Conservation (phyloP, 768 basidiomycete species). For the Postia placenta region DNA sequence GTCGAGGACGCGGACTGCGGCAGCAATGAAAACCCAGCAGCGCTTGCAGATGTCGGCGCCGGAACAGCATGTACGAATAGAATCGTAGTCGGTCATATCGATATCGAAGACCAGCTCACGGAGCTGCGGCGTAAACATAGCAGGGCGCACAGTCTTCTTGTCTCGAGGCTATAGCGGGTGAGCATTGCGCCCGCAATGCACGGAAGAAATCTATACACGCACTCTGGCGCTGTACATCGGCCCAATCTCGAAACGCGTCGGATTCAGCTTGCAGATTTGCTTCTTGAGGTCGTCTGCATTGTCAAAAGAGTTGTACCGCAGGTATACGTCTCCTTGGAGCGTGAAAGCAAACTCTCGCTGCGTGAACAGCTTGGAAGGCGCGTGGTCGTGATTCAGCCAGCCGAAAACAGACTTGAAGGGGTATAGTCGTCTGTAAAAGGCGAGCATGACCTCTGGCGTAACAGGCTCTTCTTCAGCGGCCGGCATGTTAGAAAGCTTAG, state of each 20-base stretch:
- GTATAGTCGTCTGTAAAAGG: slow-evolving; percentile 87
- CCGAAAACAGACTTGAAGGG: slow-evolving; percentile 91
- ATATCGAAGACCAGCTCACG: slow-evolving; percentile 99
- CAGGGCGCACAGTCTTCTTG: slow-evolving; percentile 73
- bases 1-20: slow-evolving; percentile 87
- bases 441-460: slow-evolving; percentile 60
- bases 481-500: too few species aligned
- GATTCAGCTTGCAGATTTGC: slow-evolving; percentile 78
- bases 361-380: slow-evolving; percentile 75
- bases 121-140: slow-evolving; percentile 61
- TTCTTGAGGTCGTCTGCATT: slow-evolving; percentile 87
- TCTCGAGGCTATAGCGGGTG: slow-evolving; percentile 65
- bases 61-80: slow-evolving; percentile 90
- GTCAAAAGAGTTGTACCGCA: slow-evolving; percentile 91
- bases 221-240: slow-evolving; percentile 87
- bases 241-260: slow-evolving; percentile 94
- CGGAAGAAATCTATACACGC: slow-evolving; percentile 23
- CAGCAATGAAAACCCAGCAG: slow-evolving; percentile 94
- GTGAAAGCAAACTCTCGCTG: slow-evolving; percentile 97
- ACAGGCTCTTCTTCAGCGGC: slow-evolving; percentile 12
- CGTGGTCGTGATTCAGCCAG: slow-evolving; percentile 92
- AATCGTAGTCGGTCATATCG: slow-evolving; percentile 99
- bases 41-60: slow-evolving; percentile 85
- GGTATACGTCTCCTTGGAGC: slow-evolving; percentile 82
- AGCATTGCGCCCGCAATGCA: background rate